Conservation (phyloP, 2,329 filamentous ascomycete genomes). For the Dactylella cylindrospora region DNA sequence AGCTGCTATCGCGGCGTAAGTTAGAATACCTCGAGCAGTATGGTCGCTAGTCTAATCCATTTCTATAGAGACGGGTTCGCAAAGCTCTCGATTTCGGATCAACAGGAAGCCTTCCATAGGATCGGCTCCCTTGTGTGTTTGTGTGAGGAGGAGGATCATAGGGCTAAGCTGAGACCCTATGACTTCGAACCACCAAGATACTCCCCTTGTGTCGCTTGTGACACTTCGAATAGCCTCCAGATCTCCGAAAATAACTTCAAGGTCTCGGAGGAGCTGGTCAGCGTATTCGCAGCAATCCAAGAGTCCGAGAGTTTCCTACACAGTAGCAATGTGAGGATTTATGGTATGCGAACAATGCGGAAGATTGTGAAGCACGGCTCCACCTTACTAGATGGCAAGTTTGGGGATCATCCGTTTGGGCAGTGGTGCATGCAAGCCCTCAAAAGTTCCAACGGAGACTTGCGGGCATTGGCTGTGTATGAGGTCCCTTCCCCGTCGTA, state of each 20-base stretch:
- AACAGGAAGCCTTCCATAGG: slow-evolving; percentile 22
- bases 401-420: slow-evolving; percentile 68
- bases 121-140: slow-evolving; percentile 16
- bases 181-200: background rate
- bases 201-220: slow-evolving; percentile 23
- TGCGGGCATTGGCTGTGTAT: slow-evolving; percentile 77
- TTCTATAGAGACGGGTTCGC: slow-evolving; percentile 26
- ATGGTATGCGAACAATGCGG: slow-evolving; percentile 71
- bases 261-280: slow-evolving; percentile 6
- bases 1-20: slow-evolving; percentile 30
- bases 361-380: slow-evolving; percentile 69
- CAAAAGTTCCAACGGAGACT: slow-evolving; percentile 78
- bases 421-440: slow-evolving; percentile 81
- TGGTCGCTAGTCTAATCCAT: background rate
- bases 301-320: slow-evolving; percentile 54
- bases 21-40: no score
- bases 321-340: slow-evolving; percentile 65
- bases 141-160: background rate
- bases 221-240: background rate
- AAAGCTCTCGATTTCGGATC: slow-evolving; percentile 35
- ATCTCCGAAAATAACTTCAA: background rate
- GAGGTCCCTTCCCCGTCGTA: slow-evolving; percentile 44
- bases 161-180: background rate
- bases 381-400: slow-evolving; percentile 62
- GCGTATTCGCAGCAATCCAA: slow-evolving; percentile 26